Percentiles rank a stretch among this genome's conserved stretches.
Evolutionary conservation across 768 basidiomycete genomes (phyloP).

Genomic region (Cystobasidium onofrii): DNA sequence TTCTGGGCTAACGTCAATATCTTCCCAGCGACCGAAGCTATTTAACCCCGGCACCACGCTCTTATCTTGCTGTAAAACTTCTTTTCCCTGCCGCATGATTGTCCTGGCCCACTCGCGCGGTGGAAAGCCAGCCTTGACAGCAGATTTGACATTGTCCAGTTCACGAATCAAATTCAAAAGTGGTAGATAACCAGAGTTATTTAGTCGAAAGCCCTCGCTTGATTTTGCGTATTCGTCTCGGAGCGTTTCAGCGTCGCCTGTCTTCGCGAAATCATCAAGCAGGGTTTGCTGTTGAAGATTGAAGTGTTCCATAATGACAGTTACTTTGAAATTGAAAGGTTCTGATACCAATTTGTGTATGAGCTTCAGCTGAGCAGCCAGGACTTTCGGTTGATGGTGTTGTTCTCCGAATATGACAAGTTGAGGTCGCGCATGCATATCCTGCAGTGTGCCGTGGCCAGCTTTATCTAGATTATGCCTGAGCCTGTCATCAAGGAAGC

Average conservation of each 20-base stretch:
- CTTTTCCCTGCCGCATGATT: conserved; percentile 15
- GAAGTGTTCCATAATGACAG: conserved; percentile 28
- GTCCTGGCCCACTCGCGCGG: conserved; percentile 27
- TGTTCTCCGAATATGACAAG: conserved; percentile 24
- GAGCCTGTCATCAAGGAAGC: background rate
- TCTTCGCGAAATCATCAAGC: conserved; percentile 6
- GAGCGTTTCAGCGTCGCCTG: background rate
- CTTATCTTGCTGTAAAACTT: background rate
- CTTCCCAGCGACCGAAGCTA: conserved; percentile 12
- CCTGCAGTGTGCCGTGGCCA: background rate
- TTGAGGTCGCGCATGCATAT: background rate
- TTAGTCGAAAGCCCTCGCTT: conserved; percentile 22
- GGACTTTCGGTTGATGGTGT: conserved; percentile 23
- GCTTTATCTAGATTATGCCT: background rate
- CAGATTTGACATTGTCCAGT: background rate
- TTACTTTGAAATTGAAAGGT: conserved; percentile 4
- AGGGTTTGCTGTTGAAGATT: conserved; percentile 4
- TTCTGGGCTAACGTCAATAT: background rate
- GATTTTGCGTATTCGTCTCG: conserved; percentile 9
- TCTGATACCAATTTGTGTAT: background rate
- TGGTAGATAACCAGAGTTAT: conserved; percentile 7
- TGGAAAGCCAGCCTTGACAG: conserved; percentile 15
- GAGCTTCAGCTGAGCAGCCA: conserved; percentile 22
- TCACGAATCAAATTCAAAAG: background rate
- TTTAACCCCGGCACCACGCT: background rate